phyloP scores from a whole-genome alignment of 768 basidiomycete genomes.

The Exidia glandulosa region DNA sequence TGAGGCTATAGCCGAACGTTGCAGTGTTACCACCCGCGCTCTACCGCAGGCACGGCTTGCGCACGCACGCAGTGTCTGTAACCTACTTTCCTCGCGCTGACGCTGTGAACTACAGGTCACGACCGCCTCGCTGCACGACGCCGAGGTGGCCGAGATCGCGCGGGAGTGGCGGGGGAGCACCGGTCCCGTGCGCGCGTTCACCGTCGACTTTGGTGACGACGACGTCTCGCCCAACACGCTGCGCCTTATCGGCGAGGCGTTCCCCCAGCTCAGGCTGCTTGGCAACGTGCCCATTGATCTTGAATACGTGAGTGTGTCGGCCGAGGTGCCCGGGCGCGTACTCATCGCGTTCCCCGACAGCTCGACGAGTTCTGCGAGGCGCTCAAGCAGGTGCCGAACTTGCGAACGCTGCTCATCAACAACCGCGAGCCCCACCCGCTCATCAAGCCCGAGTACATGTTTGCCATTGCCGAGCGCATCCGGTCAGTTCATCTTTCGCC shows the following conservation, averaged over 20 bases:
- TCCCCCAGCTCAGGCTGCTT: background rate
- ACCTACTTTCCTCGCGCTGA: background rate
- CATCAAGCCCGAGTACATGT: background rate
- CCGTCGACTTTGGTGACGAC: conserved; percentile 1
- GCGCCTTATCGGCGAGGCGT: background rate
- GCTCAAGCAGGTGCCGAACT: background rate
- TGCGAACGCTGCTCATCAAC: background rate
- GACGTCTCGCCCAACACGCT: background rate
- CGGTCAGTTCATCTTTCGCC: background rate
- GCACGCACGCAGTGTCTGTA: background rate
- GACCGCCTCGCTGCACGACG: background rate
- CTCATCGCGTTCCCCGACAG: too few relatives aligned
- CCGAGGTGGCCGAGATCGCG: background rate
- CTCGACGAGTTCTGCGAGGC: background rate
- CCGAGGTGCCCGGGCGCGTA: background rate
- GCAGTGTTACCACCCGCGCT: background rate
- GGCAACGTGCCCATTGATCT: background rate
- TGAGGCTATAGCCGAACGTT: too few relatives aligned
- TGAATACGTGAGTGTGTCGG: background rate
- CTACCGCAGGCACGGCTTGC: background rate
- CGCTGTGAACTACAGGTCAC: background rate
- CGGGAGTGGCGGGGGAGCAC: background rate
- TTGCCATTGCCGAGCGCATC: background rate
- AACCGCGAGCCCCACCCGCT: background rate
- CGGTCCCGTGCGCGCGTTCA: background rate